Percentiles rank a stretch among this genome's conserved stretches.
These are phyloP conservation scores for Salisapilia sapeloensis DNA, from an alignment of 352 stramenopile species.

Conservation along the genomic window DNA sequence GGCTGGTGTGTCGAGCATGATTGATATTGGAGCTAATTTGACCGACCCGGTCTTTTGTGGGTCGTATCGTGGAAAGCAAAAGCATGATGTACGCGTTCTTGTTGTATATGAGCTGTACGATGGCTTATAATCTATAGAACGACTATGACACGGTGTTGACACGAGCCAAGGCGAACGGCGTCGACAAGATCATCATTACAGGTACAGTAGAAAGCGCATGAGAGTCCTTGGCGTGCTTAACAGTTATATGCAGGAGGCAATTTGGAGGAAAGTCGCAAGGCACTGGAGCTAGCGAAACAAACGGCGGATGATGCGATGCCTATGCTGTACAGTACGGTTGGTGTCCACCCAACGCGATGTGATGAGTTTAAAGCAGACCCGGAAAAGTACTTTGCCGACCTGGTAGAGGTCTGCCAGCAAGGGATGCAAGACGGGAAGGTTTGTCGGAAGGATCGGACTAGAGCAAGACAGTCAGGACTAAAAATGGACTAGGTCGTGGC, in stretches of 20 bases:
- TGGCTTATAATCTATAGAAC: slow-evolving; percentile 8
- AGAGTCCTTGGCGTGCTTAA: slow-evolving; percentile 29
- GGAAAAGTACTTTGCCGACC: slow-evolving; percentile 37
- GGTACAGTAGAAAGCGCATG: slow-evolving; percentile 27
- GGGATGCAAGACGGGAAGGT: slow-evolving; percentile 28
- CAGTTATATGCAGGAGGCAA: slow-evolving; percentile 15
- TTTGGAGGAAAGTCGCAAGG: slow-evolving; percentile 18
- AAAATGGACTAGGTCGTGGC: slow-evolving; percentile 59
- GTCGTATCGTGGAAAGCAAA: slow-evolving; percentile 77
- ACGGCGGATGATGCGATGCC: slow-evolving; percentile 5
- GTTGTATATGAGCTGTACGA: background rate
- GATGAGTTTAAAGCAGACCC: slow-evolving; percentile 67
- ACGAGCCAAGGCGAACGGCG: slow-evolving; percentile 62
- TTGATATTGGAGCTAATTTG: slow-evolving; percentile 92
- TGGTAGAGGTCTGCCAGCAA: slow-evolving; percentile 36
- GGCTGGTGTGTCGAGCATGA: slow-evolving; percentile 12
- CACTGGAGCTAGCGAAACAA: slow-evolving; percentile 10
- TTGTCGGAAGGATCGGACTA: too few relatives aligned
- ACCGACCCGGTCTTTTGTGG: slow-evolving; percentile 85
- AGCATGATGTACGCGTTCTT: slow-evolving; percentile 42
- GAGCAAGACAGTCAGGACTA: background rate
- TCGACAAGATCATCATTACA: slow-evolving; percentile 87
- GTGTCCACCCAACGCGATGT: slow-evolving; percentile 88
- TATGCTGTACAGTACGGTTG: slow-evolving; percentile 37
- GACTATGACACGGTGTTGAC: slow-evolving; percentile 81